A percentile compares a stretch with the other conserved stretches of the same genome.
These are phyloP conservation scores for Pisolithus thermaeus DNA, from an alignment of 1,284 basidiomycete species.

Conservation along the genomic window DNA sequence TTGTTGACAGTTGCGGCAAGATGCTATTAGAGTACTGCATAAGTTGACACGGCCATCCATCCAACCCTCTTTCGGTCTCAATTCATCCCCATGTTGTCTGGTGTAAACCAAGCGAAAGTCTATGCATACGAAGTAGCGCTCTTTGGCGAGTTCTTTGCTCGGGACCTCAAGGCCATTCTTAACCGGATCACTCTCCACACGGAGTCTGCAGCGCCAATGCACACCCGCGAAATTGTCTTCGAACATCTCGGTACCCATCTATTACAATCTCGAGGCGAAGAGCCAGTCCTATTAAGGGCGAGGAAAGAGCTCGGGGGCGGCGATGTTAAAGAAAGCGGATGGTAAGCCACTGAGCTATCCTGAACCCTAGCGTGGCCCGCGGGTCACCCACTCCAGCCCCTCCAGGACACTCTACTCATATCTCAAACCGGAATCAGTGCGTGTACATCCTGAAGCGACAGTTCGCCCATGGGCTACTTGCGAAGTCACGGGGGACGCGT, in stretches of 20 bases:
- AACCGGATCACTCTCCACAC: constrained; percentile 72
- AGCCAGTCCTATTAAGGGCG: constrained; percentile 67
- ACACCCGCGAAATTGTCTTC: constrained; percentile 66
- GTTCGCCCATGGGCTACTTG: constrained; percentile 76
- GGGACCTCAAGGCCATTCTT: constrained; percentile 59
- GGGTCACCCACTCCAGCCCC: neutral
- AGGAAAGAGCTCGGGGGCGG: constrained; percentile 59
- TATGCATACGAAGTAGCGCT: constrained; percentile 73
- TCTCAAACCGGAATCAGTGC: constrained; percentile 69
- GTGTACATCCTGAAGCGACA: constrained; percentile 75
- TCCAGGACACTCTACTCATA: constrained; percentile 69
- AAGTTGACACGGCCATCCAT: neutral
- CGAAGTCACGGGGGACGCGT: constrained; percentile 68
- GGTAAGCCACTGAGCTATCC: constrained; percentile 36
- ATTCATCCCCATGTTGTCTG: constrained; percentile 15
- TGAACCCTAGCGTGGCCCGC: neutral
- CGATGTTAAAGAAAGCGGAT: constrained; percentile 44
- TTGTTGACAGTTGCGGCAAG: neutral
- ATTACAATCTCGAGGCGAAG: constrained; percentile 42
- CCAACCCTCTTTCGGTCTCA: neutral
- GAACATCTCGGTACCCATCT: constrained; percentile 61
- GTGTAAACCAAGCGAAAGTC: constrained; percentile 20
- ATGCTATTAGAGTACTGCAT: neutral
- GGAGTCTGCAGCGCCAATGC: constrained; percentile 66
- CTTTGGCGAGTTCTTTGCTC: constrained; percentile 65